Evolutionary conservation across 2,329 filamentous ascomycete species (phyloP), one percentile per base, ranked within the genome.

Genomic region (Trichoderma sp.): DNA sequence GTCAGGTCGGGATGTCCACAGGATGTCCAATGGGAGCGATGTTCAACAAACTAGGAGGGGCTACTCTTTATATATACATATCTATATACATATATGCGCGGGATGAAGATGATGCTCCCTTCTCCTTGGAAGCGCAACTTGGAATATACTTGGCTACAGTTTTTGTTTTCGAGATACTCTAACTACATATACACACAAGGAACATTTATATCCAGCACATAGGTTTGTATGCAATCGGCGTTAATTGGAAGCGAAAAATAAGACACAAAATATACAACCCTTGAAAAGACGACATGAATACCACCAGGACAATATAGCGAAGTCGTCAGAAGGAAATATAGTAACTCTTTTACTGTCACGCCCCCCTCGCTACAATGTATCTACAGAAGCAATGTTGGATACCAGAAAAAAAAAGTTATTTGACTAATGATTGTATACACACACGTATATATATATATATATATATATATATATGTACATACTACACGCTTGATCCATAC

Each of bases 171-270:
- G 39, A 43, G 39, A 58, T 18, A 18, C 26, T 55, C 8, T 21
- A 49, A 10, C 18, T 24, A 49, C 46, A 49, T 8, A 64, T 43
- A 30, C 18, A 58, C 24, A 14, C 39, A 32, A 34, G 4, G 26
- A 34, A 54, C 52, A 68, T 68, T 10, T 32, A 32, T 51, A 54
- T 28, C 26, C 4, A 39, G 13, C n/a, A 65, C 30, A 30, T 24
- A 26, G 16, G 5, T 56, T 28, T 49, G 46, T 67, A 68, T 68
- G 30, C 49, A n/a, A 49, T 34, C 37, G 49, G 66, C 66, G 34
- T 68, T 68, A 58, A 34, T 26, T 14, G n/a, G 18, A 21, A 16
- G 4, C 14, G 32, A 24, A 34, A 59, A 59, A 43, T 5, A 43
- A 3, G 10, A 43, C n/a, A 43, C 37, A 39, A 5, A 39, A 54